Evolutionary conservation across 2,329 filamentous ascomycete genomes (phyloP), one percentile per base, ranked within the genome.

Genomic region (Ceratocystis albifundus): DNA sequence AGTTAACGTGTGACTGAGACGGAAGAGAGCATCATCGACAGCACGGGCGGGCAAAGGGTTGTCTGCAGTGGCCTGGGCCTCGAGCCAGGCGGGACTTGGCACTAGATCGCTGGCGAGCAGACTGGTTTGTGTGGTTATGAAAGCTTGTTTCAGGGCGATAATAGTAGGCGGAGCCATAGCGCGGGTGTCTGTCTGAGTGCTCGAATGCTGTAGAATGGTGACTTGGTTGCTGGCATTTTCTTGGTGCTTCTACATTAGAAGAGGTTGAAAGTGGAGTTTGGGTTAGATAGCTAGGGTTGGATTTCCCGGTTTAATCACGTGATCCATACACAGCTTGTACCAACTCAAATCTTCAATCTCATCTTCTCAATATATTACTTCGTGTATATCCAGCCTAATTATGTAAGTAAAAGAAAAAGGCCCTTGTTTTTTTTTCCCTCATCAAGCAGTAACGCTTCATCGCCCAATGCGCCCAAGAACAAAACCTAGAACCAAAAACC

Each of bases 61-160:
- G 64, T 74, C 75, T 70, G 72, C 69, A 63, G 74, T 72, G 10
- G 74, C 72, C 65, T 77, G 80, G 30, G 20, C n/a, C 17, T 62
- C 57, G 28, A 66, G 53, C 79, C 85, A 83, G 67, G 79, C 72
- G 45, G 79, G 77, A 1, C 85, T 83, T 0, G 82, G 82, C 12
- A 77, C 72, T 67, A 87, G 78, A 12, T 81, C 79, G 70, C 84
- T 82, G 0, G 85, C 82, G 61, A 90, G 80, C 41, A 84, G 77
- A 10, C 83, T 82, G 65, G 84, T 86, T 72, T 89, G 86, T 4
- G 79, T 75, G 57, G 78, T 77, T 45, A 89, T 77, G 73, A 90
- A 90, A 68, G 79, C 72, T 62, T 84, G 82, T 73, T 90, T 90
- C 65, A 86, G 77, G 28, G 82, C 77, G 61, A 85, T 77, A 69